These are phyloP conservation scores for Pseudogymnoascus sp. DNA, from an alignment of 2,329 filamentous ascomycete genomes.

Conservation along the genomic window DNA sequence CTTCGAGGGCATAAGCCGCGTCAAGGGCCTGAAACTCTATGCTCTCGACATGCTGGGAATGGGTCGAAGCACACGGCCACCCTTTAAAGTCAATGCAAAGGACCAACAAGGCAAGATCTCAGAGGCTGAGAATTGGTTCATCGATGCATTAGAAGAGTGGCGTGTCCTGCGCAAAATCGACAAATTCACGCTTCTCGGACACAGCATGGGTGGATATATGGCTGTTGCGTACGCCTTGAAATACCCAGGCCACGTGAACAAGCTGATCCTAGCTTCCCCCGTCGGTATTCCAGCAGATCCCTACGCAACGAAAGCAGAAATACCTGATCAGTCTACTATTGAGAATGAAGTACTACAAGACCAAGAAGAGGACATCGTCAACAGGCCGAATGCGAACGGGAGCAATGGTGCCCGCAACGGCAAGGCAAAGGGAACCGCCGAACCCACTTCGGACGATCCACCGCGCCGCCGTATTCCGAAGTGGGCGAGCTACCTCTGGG, in stretches of 20 bases:
- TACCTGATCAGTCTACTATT: constrained; percentile 68
- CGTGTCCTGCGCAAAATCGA: constrained; percentile 81
- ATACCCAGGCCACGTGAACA: constrained; percentile 90
- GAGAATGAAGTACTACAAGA: constrained; percentile 74
- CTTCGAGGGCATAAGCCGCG: constrained; percentile 76
- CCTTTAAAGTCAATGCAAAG: constrained; percentile 79
- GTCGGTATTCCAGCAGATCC: constrained; percentile 94
- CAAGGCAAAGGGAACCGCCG: constrained; percentile 27
- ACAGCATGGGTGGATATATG: constrained; percentile 91
- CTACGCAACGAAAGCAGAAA: constrained; percentile 70
- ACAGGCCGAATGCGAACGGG: constrained; percentile 30
- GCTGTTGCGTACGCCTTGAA: constrained; percentile 93
- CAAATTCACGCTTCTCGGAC: constrained; percentile 84
- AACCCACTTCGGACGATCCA: constrained; percentile 26
- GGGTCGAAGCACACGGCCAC: constrained; percentile 77
- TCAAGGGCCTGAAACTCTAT: constrained; percentile 79
- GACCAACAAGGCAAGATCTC: constrained; percentile 70
- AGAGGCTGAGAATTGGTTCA: constrained; percentile 92
- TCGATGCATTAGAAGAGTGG: constrained; percentile 96
- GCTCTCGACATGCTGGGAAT: constrained; percentile 93
- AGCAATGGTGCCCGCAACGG: constrained; percentile 35
- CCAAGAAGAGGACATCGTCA: constrained; percentile 44
- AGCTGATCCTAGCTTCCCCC: constrained; percentile 88
- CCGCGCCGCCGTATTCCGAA: constrained; percentile 56
- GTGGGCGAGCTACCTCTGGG: constrained; percentile 93